These are phyloP conservation scores for Poterioochromonas sp. DNA, from an alignment of 352 stramenopile genomes.

Conservation along the genomic window DNA sequence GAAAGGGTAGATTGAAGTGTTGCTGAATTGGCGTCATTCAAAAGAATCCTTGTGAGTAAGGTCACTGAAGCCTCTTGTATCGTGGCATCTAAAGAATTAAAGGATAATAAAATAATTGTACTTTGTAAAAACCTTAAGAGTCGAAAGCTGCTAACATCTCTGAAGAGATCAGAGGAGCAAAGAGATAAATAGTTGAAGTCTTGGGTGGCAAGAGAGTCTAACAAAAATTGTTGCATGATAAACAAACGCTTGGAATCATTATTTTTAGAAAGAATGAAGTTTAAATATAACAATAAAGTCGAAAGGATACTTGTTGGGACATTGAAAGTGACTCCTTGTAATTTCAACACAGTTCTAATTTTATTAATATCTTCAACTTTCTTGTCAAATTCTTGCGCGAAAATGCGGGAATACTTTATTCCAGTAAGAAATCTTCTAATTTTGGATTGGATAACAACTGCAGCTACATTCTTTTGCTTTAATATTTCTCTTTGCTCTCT, in stretches of 20 bases:
- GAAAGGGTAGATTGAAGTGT: too few species aligned
- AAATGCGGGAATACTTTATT: too few species aligned
- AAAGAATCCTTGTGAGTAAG: too few species aligned
- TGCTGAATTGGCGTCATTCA: too few species aligned
- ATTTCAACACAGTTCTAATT: background rate
- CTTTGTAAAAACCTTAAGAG: too few species aligned
- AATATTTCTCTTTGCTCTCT: background rate
- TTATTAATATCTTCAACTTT: background rate
- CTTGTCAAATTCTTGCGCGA: constrained; percentile 15
- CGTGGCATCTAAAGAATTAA: too few species aligned
- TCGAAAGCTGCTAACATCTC: too few species aligned
- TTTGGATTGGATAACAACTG: background rate
- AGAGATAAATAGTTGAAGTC: background rate
- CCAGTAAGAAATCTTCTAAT: background rate
- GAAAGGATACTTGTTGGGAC: background rate
- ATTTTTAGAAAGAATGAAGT: background rate
- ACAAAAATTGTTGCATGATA: background rate
- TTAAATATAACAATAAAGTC: background rate
- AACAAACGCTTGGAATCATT: background rate
- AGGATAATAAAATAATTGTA: too few species aligned
- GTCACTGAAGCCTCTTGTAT: too few species aligned
- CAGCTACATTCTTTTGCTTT: background rate
- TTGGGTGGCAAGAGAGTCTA: background rate
- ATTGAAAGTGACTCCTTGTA: background rate
- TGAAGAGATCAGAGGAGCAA: too few species aligned